Conservation (phyloP, 2,329 filamentous ascomycete species). For the Pyricularia sp. region DNA sequence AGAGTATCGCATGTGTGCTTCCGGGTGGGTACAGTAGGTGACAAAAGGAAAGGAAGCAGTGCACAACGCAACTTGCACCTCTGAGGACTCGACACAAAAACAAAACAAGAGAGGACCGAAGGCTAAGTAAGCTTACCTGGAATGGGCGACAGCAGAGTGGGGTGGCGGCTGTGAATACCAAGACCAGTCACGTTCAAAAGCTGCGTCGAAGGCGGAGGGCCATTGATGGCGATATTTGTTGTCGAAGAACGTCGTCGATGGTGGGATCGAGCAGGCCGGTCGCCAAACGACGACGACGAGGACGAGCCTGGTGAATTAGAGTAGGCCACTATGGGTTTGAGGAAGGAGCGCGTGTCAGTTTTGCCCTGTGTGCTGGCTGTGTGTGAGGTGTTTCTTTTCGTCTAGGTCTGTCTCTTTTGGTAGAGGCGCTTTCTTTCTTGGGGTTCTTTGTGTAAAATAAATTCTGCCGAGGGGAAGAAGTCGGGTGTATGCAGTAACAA, state of each 20-base stretch:
- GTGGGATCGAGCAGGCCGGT: constrained; percentile 35
- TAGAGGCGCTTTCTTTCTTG: background rate
- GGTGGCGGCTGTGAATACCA: constrained; percentile 27
- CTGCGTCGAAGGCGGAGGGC: constrained; percentile 12
- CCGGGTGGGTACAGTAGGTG: background rate
- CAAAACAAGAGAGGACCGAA: background rate
- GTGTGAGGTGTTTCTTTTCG: background rate
- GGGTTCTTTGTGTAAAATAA: background rate
- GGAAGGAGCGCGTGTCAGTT: background rate
- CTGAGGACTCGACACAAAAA: background rate
- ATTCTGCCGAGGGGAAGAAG: background rate
- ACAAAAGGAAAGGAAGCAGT: constrained; percentile 4
- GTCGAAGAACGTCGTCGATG: constrained; percentile 41
- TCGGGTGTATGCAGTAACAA: background rate
- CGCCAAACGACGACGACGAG: constrained; percentile 46
- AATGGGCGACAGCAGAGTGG: constrained; percentile 40
- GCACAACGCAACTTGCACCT: background rate
- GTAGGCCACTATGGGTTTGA: background rate
- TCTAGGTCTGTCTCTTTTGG: background rate
- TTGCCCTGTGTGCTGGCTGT: background rate
- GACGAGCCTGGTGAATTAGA: constrained; percentile 23
- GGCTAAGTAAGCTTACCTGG: constrained; percentile 34
- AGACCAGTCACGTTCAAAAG: constrained; percentile 14
- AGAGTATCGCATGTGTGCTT: background rate
- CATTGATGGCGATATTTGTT: constrained; percentile 18